phyloP scores from a whole-genome alignment of 2,329 filamentous ascomycete species.

The Aureobasidium namibiae region DNA sequence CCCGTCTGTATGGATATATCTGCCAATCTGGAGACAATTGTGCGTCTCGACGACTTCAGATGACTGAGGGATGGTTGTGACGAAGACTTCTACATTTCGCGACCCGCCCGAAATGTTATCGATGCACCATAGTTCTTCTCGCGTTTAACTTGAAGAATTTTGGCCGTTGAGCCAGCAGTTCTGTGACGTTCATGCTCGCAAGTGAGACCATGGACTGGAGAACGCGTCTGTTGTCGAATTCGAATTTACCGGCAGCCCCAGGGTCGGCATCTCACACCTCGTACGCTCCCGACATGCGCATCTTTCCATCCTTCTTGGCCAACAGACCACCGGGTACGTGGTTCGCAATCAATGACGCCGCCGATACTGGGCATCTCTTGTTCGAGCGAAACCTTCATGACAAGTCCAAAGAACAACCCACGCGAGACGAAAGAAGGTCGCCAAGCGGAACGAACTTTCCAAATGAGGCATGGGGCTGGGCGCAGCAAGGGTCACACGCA shows the following conservation, averaged over 20 bases:
- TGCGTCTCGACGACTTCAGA: no score
- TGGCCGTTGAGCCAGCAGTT: no score
- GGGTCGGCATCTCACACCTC: neutral
- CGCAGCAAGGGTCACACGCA: constrained; percentile 4
- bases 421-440: neutral
- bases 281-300: neutral
- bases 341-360: neutral
- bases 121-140: no score
- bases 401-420: neutral
- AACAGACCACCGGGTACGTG: neutral
- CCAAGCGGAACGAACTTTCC: neutral
- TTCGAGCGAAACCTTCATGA: neutral
- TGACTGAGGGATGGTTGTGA: no score
- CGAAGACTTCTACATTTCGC: no score
- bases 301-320: neutral
- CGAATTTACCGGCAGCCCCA: neutral
- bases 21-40: no score
- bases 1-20: no score
- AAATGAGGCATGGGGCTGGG: neutral
- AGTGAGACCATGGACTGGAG: no score
- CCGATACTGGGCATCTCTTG: neutral
- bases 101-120: no score
- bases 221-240: no score
- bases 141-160: no score
- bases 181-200: no score